Conservation (phyloP, 164 flowering plant genomes). For the Macadamia integrifolia region DNA sequence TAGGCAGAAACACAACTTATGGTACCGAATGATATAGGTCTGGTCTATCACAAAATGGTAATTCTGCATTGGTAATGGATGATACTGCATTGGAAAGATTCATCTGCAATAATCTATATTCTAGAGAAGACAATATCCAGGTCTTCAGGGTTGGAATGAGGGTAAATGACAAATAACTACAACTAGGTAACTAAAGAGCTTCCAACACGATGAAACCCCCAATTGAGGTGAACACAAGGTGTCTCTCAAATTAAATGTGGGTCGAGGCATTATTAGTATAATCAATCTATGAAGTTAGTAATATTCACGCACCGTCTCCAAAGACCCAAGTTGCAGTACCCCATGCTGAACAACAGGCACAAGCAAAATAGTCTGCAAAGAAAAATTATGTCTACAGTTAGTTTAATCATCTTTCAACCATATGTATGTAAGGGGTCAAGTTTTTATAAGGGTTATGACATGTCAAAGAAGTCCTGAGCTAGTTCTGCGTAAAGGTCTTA, state of each 20-base stretch:
- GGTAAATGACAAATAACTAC: not conserved
- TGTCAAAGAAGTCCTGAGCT: no score
- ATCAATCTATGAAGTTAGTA: not conserved
- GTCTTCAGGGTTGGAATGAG: no score
- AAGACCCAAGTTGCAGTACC: constrained; percentile 86
- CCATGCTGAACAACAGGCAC: constrained; percentile 75
- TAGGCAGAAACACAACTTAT: not conserved
- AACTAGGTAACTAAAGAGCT: not conserved
- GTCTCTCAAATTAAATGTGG: not conserved
- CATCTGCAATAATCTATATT: no score
- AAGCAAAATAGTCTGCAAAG: constrained; percentile 78
- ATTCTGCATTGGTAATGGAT: no score
- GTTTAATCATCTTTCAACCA: no score
- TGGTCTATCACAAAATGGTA: no score
- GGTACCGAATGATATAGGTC: not conserved
- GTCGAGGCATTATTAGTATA: constrained; percentile 1
- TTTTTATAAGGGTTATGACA: no score
- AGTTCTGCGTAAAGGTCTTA: no score
- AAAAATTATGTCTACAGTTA: constrained; percentile 5
- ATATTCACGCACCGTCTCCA: constrained; percentile 48
- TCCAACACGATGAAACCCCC: not conserved
- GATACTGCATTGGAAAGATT: no score
- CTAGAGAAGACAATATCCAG: no score
- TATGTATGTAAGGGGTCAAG: no score
- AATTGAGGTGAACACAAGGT: not conserved